Evolutionary conservation across 2,329 filamentous ascomycete genomes (phyloP).

Genomic region (Aspergillus oerlinghausenensis): DNA sequence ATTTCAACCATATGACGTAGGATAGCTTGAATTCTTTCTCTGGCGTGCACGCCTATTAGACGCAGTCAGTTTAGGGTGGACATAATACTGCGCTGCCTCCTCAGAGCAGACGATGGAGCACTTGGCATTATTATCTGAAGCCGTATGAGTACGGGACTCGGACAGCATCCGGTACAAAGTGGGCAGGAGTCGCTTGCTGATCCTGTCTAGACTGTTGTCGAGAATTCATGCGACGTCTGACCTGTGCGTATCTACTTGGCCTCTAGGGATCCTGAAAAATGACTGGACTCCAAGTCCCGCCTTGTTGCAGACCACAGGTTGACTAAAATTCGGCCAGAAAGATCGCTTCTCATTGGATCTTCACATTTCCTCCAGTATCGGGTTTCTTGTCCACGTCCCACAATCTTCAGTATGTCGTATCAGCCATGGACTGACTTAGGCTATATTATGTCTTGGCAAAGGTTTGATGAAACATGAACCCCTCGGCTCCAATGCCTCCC

Average conservation of each 20-base stretch:
- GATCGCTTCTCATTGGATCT: background rate
- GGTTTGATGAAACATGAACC: constrained; percentile 7
- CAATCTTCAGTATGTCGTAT: background rate
- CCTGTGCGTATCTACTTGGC: too few relatives aligned
- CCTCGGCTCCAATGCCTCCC: background rate
- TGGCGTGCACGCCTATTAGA: too few relatives aligned
- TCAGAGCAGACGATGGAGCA: background rate
- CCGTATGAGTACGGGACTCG: background rate
- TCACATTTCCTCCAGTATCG: background rate
- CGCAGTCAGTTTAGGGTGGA: background rate
- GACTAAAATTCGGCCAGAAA: background rate
- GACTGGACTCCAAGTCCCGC: background rate
- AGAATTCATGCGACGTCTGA: too few relatives aligned
- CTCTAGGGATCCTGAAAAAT: background rate
- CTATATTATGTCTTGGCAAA: constrained; percentile 10
- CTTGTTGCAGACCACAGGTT: background rate
- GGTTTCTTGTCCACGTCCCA: background rate
- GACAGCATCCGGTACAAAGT: background rate
- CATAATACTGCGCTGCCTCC: background rate
- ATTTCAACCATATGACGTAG: background rate
- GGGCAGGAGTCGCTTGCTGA: too few relatives aligned
- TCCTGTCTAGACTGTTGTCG: background rate
- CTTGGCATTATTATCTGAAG: background rate
- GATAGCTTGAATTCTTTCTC: too few relatives aligned
- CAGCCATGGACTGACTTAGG: background rate